Percentiles rank a stretch among this genome's conserved stretches.
phyloP scores from a whole-genome alignment of 2,329 filamentous ascomycete genomes.

The Botrytis fabae region DNA sequence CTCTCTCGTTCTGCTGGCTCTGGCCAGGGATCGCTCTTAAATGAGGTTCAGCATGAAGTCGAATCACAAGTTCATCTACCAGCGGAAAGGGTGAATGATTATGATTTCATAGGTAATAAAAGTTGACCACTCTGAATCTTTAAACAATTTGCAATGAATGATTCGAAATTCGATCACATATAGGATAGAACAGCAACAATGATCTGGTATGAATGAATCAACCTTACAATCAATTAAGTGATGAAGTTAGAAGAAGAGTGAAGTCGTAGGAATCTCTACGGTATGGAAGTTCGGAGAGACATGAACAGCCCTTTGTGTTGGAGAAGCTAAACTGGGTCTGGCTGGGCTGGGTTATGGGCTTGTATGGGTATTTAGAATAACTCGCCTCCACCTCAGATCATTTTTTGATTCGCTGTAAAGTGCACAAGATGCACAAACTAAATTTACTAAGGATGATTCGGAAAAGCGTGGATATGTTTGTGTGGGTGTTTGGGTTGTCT shows the following conservation, averaged over 20 bases:
- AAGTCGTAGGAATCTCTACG: slow-evolving; percentile 3
- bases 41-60: slow-evolving; percentile 24
- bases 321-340: slow-evolving; percentile 16
- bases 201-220: slow-evolving; percentile 7
- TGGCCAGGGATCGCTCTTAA: slow-evolving; percentile 12
- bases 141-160: slow-evolving; percentile 10
- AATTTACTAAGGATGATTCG: slow-evolving; percentile 5
- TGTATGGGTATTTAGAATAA: slow-evolving; percentile 12
- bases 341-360: slow-evolving; percentile 10
- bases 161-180: background rate
- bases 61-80: slow-evolving; percentile 17
- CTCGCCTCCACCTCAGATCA: slow-evolving; percentile 13
- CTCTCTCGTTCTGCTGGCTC: slow-evolving; percentile 15
- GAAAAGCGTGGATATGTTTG: slow-evolving; percentile 1
- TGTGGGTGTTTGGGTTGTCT: slow-evolving; percentile 17
- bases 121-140: background rate
- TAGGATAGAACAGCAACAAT: background rate
- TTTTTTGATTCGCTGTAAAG: slow-evolving; percentile 17
- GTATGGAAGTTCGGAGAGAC: slow-evolving; percentile 17
- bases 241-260: slow-evolving; percentile 19
- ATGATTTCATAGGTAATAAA: background rate
- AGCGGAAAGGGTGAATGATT: slow-evolving; percentile 11
- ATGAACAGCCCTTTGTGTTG: slow-evolving; percentile 19
- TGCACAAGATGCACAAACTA: slow-evolving; percentile 17
- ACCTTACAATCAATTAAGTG: slow-evolving; percentile 8